Evolutionary conservation across 495 filamentous ascomycete species (phyloP).

Genomic region (Trichoderma reesei): DNA sequence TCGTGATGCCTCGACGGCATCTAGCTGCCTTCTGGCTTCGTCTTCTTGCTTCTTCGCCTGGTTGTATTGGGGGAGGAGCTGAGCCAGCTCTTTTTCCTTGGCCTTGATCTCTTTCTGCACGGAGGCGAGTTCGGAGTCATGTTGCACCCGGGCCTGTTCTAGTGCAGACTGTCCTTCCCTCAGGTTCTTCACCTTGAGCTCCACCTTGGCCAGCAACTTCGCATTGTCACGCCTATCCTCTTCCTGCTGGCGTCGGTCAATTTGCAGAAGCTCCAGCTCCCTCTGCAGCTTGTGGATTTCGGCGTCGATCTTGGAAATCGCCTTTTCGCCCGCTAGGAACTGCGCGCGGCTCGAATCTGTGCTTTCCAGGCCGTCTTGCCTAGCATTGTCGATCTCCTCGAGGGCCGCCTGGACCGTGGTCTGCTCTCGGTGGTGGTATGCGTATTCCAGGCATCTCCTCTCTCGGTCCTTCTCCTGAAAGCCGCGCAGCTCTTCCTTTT

Average conservation of each 20-base stretch:
- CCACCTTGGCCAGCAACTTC: slow-evolving; percentile 66
- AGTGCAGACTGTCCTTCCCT: slow-evolving; percentile 71
- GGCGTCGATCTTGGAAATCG: slow-evolving; percentile 64
- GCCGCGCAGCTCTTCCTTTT: slow-evolving; percentile 86
- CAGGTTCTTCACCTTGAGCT: slow-evolving; percentile 73
- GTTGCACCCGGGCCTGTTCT: slow-evolving; percentile 55
- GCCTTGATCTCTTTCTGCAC: slow-evolving; percentile 64
- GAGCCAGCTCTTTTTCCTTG: slow-evolving; percentile 64
- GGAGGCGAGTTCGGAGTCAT: slow-evolving; percentile 63
- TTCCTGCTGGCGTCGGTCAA: slow-evolving; percentile 83
- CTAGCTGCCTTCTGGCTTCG: slow-evolving; percentile 55
- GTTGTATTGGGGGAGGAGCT: slow-evolving; percentile 65
- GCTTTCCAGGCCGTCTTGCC: slow-evolving; percentile 70
- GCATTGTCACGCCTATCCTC: slow-evolving; percentile 78
- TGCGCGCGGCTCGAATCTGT: slow-evolving; percentile 70
- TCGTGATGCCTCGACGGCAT: slow-evolving; percentile 62
- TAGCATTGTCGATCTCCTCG: slow-evolving; percentile 71
- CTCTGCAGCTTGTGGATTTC: slow-evolving; percentile 71
- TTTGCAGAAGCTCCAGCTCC: slow-evolving; percentile 71
- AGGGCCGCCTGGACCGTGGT: slow-evolving; percentile 64
- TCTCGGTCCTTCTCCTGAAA: slow-evolving; percentile 95
- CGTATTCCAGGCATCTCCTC: slow-evolving; percentile 84
- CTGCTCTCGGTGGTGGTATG: slow-evolving; percentile 85
- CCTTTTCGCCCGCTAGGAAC: slow-evolving; percentile 71
- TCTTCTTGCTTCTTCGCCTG: slow-evolving; percentile 63